Evolutionary conservation across 306 rosid species (phyloP), one percentile per base, ranked within the genome.

Genomic region (Lathyrus sativus): DNA sequence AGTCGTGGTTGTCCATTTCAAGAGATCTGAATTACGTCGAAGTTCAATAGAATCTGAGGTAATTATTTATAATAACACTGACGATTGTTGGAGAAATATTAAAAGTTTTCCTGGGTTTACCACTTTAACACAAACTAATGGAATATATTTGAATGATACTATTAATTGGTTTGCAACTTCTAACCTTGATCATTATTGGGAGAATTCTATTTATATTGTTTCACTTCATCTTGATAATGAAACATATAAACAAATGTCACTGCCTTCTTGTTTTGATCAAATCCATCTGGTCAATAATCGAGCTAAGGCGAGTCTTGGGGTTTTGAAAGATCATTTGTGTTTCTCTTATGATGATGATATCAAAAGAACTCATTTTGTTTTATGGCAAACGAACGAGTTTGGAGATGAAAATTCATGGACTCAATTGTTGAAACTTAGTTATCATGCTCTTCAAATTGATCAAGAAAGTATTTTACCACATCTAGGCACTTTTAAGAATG

Each of bases 371-470:
- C n/a, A 56, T 3, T 56, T 54, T 26, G 42, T 57, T 57, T 33
- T 31, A n/a, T 57, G 63, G 63, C 42, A 13, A 31, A 57, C 31
- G 63, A 57, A 57, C 11, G 63, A 57, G 63, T 31, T 6, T 57
- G 12, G 42, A 6, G 63, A 17, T 49, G 56, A 49, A 49, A 18
- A 2, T 29, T 57, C 63, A 12, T 57, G 63, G 63, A 57, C 42
- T 31, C 19, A 57, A 14, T 57, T 57, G 11, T 31, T 57, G 41
- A 57, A 24, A 7, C 3, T 57, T 14, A n/a, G 4, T 31, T 29
- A 57, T 24, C 9, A 28, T 9, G 62, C 7, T 29, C 22, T 5
- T 57, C 62, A 28, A 22, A 11, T 0, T 54, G 18, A 13, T 57
- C 11, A 13, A 11, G 63, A 57, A 57, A n/a, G 9, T 57, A 5